phyloP scores from a whole-genome alignment of 768 basidiomycete genomes.

The Tubosaeta brunneosetosa region DNA sequence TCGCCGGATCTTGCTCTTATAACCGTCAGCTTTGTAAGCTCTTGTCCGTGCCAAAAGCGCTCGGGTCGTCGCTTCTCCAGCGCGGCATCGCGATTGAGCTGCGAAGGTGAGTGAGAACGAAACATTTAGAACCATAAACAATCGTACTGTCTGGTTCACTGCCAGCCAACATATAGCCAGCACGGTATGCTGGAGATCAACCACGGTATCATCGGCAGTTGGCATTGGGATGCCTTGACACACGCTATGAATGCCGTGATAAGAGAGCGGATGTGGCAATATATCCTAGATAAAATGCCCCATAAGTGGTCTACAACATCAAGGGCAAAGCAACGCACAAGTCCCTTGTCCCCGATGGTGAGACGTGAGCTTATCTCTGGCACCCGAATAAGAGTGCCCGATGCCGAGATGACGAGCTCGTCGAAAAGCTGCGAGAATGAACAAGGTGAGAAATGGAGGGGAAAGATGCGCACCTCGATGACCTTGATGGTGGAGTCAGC shows the following conservation, averaged over 20 bases:
- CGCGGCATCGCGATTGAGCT: conserved; percentile 62
- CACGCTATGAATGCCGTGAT: conserved; percentile 44
- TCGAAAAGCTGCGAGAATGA: conserved; percentile 63
- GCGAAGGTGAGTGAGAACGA: conserved; percentile 1
- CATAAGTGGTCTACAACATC: conserved; percentile 1
- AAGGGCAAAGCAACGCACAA: conserved; percentile 39
- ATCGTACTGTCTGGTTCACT: conserved; percentile 73
- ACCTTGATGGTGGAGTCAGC: conserved; percentile 41
- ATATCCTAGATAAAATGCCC: conserved; percentile 49
- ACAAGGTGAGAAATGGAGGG: conserved; percentile 2
- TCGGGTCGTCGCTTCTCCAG: conserved; percentile 60
- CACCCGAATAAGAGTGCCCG: conserved; percentile 62
- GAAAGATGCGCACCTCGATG: conserved; percentile 56
- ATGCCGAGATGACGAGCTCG: conserved; percentile 69
- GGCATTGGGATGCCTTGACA: conserved; percentile 42
- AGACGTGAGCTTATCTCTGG: conserved; percentile 77
- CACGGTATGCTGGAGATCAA: conserved; percentile 70
- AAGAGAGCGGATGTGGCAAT: conserved; percentile 48
- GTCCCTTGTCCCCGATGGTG: conserved; percentile 68
- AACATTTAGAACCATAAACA: background rate
- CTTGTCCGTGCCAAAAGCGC: conserved; percentile 67
- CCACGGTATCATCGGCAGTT: conserved; percentile 54
- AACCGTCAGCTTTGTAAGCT: conserved; percentile 60
- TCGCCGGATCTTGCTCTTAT: conserved; percentile 60
- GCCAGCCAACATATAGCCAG: conserved; percentile 85